Evolutionary conservation across 495 filamentous ascomycete species (phyloP), one percentile per base, ranked within the genome.

Genomic region (Emericellopsis terricola): DNA sequence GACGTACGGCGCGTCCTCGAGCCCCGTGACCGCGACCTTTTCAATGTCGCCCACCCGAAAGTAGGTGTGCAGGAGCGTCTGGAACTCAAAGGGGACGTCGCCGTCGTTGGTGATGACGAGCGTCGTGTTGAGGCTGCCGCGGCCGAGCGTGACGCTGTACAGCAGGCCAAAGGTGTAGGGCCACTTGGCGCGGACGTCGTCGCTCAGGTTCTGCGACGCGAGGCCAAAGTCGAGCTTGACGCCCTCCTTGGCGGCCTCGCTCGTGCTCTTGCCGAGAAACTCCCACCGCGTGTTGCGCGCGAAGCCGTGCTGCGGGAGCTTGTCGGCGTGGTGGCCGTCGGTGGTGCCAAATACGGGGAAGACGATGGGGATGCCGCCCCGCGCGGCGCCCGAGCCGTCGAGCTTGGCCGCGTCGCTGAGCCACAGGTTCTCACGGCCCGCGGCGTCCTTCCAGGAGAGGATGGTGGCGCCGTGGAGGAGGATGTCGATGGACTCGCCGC

Each of bases 151-250:
- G 39, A 99, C 85, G 37, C 74, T 83, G 62, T 96, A 99, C 33
- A 94, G 83, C 33, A 94, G 61, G 11, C 75, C 79, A 46, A 99
- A 99, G 32, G 74, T 69, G 48, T 75, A 80, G 8, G 81, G 73
- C 82, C 86, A 94, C 13, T 65, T 57, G 40, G 65, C 64, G 31
- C 64, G 66, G 42, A 65, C 63, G 19, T 73, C 63, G 2, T 73
- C 70, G 43, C 64, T 66, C 33, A 96, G 50, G 53, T 76, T 76
- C 15, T 62, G 57, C 28, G 73, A 66, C 18, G 73, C 78, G 26
- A 99, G 75, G 15, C 91, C 89, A 47, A 99, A 96, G 53, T 99
- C 91, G 28, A 96, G 69, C 63, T 89, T 93, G 34, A 94, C 74
- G 9, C 67, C 67, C 36, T 69, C 57, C 39, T 80, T 37, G 31